Percentiles rank a stretch among this genome's conserved stretches.
Conservation (phyloP, 1,284 basidiomycete species). For the Paramarasmius palmivorus region DNA sequence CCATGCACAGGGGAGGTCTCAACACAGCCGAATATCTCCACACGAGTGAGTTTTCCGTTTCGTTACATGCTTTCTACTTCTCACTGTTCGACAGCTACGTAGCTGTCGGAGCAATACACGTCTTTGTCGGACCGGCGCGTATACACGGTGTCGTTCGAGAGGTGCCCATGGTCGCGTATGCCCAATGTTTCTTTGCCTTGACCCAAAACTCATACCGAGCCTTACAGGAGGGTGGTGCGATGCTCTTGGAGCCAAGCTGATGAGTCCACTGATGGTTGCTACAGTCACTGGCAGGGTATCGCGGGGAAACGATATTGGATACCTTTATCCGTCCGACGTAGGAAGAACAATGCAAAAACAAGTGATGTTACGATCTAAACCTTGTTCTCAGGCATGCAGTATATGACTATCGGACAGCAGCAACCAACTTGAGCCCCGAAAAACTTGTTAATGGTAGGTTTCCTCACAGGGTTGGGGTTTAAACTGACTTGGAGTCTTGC, state of each 20-base stretch:
- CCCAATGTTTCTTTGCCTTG: conserved; percentile 14
- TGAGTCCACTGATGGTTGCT: neutral
- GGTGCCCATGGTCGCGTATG: conserved; percentile 56
- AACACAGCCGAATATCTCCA: neutral
- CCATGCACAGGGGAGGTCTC: too few species aligned
- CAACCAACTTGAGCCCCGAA: conserved; percentile 45
- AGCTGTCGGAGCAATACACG: conserved; percentile 44
- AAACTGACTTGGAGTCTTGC: neutral
- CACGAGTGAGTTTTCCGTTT: neutral
- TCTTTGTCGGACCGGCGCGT: conserved; percentile 37
- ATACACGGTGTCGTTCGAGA: conserved; percentile 22
- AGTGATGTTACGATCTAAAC: too few species aligned
- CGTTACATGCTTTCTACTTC: neutral
- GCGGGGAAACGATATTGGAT: conserved; percentile 50
- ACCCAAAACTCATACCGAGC: conserved; percentile 3
- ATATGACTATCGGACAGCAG: conserved; percentile 45
- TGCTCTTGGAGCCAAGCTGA: neutral
- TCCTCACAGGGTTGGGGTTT: neutral
- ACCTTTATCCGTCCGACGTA: conserved; percentile 57
- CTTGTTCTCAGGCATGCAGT: conserved; percentile 39
- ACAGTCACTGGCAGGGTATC: conserved; percentile 43
- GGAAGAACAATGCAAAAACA: conserved; percentile 27
- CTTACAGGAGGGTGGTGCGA: conserved; percentile 28
- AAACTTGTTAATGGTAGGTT: conserved; percentile 42
- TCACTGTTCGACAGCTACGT: conserved; percentile 37